These are phyloP conservation scores for Phytophthora pini DNA, from an alignment of 352 stramenopile species.

Conservation along the genomic window DNA sequence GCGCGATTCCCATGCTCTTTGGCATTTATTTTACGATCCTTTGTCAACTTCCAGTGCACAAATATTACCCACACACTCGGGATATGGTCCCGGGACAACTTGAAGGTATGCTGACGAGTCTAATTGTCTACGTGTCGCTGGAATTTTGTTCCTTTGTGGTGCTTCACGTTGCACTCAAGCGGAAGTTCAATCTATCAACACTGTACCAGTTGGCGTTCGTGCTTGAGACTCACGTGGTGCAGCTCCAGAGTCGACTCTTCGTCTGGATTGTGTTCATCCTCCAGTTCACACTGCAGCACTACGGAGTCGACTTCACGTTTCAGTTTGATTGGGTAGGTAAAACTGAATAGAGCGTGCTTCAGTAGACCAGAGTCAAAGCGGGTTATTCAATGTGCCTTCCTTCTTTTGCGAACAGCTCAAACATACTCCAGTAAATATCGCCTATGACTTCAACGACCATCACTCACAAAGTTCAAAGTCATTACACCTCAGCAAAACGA, in stretches of 20 bases:
- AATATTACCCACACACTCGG: constrained; percentile 31
- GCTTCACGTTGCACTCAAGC: constrained; percentile 23
- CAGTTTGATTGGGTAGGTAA: constrained; percentile 18
- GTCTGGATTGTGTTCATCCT: constrained; percentile 34
- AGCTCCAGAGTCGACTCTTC: constrained; percentile 29
- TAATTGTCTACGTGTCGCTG: constrained; percentile 18
- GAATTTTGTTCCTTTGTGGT: constrained; percentile 19
- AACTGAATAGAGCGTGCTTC: too few relatives aligned
- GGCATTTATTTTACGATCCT: constrained; percentile 25
- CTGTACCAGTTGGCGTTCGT: constrained; percentile 34
- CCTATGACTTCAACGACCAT: constrained; percentile 14
- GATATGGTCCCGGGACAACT: constrained; percentile 22
- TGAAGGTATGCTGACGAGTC: constrained; percentile 9
- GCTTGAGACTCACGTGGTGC: constrained; percentile 27
- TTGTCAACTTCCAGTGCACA: constrained; percentile 8
- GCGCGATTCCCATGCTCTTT: constrained; percentile 31
- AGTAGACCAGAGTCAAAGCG: too few relatives aligned
- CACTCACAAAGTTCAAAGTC: constrained; percentile 1
- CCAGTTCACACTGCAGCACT: constrained; percentile 29
- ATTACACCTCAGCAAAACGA: background rate
- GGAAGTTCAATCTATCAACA: constrained; percentile 26
- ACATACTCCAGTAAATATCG: too few relatives aligned
- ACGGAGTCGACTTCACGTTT: constrained; percentile 26
- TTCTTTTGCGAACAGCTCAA: too few relatives aligned
- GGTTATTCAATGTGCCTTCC: too few relatives aligned